phyloP scores from a whole-genome alignment of 495 filamentous ascomycete genomes.

The Darksidea phi region DNA sequence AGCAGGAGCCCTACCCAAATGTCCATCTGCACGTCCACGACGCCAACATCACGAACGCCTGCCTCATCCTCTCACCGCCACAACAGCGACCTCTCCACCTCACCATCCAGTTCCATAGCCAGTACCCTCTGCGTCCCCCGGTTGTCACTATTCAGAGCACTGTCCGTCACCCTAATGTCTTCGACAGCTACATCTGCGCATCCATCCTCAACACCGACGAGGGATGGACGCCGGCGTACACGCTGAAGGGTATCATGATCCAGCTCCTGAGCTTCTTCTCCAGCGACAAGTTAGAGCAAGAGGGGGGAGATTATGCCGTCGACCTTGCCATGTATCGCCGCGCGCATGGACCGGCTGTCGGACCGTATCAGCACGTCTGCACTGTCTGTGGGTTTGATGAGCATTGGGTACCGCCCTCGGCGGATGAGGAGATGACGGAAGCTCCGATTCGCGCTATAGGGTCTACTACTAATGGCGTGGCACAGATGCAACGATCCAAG shows the following conservation, averaged over 20 bases:
- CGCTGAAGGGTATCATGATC: conserved; percentile 51
- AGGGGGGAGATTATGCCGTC: conserved; percentile 19
- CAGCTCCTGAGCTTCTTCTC: conserved; percentile 62
- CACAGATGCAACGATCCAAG: neutral
- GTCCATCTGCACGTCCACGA: conserved; percentile 44
- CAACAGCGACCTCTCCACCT: conserved; percentile 42
- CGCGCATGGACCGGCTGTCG: neutral
- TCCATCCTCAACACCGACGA: conserved; percentile 47
- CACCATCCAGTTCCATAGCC: conserved; percentile 46
- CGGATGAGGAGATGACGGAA: neutral
- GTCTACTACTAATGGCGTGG: too few species aligned
- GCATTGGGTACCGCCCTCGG: neutral
- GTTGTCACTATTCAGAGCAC: conserved; percentile 50
- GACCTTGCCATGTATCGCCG: conserved; percentile 6
- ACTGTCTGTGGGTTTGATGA: neutral
- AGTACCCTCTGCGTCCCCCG: conserved; percentile 51
- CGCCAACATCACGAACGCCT: conserved; percentile 42
- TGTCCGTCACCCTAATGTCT: conserved; percentile 57
- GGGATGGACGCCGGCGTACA: conserved; percentile 53
- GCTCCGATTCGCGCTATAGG: neutral
- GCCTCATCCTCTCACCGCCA: conserved; percentile 43
- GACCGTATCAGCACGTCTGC: neutral
- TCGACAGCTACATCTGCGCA: conserved; percentile 51
- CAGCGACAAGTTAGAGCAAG: conserved; percentile 51
- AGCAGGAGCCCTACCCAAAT: conserved; percentile 50